Evolutionary conservation across 2,329 filamentous ascomycete genomes (phyloP).

Genomic region (Pleomassaria siparia): DNA sequence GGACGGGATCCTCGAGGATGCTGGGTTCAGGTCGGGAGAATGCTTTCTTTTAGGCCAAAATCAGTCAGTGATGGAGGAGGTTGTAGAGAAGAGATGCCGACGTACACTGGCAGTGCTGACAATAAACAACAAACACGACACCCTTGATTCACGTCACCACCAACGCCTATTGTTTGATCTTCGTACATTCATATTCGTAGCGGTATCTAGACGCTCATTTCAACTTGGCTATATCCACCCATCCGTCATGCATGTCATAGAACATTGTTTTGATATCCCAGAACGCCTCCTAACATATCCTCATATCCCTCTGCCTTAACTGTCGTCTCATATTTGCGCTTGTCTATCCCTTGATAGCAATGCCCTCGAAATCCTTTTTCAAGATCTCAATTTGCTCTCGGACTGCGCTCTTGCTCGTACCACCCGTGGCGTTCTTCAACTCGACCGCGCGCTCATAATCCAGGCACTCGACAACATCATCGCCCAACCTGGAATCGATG

Average conservation of each 20-base stretch:
- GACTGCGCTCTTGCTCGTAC: constrained; percentile 71
- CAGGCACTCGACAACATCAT: constrained; percentile 71
- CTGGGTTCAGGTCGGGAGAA: too few species aligned
- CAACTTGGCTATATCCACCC: background rate
- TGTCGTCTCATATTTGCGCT: background rate
- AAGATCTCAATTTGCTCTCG: constrained; percentile 63
- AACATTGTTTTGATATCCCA: background rate
- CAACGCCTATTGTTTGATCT: background rate
- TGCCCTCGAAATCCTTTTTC: constrained; percentile 44
- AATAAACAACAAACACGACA: background rate
- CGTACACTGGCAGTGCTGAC: too few species aligned
- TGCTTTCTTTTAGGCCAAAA: too few species aligned
- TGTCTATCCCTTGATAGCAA: background rate
- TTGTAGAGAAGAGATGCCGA: too few species aligned
- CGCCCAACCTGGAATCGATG: constrained; percentile 69
- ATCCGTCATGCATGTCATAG: background rate
- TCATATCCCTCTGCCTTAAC: too few species aligned
- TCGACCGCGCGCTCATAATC: constrained; percentile 85
- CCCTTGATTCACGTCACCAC: background rate
- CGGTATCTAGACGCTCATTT: background rate
- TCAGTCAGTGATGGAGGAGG: too few species aligned
- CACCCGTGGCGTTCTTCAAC: constrained; percentile 73
- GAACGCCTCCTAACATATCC: background rate
- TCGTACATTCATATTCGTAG: background rate
- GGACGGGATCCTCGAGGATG: too few species aligned